These are phyloP conservation scores for Rhizoctonia solani DNA, from an alignment of 1,284 basidiomycete species.

Conservation along the genomic window DNA sequence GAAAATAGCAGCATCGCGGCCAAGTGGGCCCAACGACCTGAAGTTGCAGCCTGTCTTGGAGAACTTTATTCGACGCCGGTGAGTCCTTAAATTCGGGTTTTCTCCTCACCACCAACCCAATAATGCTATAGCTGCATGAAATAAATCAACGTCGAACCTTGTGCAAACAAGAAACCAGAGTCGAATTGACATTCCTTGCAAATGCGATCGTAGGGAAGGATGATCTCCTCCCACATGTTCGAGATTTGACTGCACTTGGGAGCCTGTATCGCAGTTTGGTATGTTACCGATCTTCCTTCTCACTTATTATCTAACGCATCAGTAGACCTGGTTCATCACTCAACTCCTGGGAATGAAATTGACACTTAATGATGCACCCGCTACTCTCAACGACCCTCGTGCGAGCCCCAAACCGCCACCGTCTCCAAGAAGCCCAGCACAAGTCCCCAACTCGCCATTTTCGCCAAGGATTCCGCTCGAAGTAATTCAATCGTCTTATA, in stretches of 20 bases:
- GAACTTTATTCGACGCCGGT: slow-evolving; percentile 46
- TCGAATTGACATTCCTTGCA: slow-evolving; percentile 70
- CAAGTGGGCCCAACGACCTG: slow-evolving; percentile 83
- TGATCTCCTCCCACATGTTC: slow-evolving; percentile 76
- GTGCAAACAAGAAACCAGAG: slow-evolving; percentile 72
- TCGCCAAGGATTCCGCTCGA: slow-evolving; percentile 53
- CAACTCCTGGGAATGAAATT: slow-evolving; percentile 69
- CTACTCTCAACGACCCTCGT: slow-evolving; percentile 49
- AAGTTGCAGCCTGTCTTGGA: slow-evolving; percentile 69
- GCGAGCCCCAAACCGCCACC: slow-evolving; percentile 14
- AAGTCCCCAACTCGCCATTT: slow-evolving; percentile 55
- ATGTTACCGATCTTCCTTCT: slow-evolving; percentile 24
- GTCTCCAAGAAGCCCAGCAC: slow-evolving; percentile 50
- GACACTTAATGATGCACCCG: slow-evolving; percentile 57
- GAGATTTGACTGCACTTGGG: slow-evolving; percentile 74
- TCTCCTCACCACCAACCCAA: background rate
- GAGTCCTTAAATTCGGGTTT: slow-evolving; percentile 38
- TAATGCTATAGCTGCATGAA: slow-evolving; percentile 38
- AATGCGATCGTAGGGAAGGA: slow-evolving; percentile 58
- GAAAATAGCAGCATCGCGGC: slow-evolving; percentile 60
- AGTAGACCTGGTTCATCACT: slow-evolving; percentile 82
- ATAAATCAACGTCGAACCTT: slow-evolving; percentile 44
- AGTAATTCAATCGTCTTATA: slow-evolving; percentile 45
- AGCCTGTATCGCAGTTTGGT: slow-evolving; percentile 87
- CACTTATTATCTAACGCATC: background rate